Base-by-base conservation (phyloP, 345 rosid genomes). In the Trapa incisa region DNA sequence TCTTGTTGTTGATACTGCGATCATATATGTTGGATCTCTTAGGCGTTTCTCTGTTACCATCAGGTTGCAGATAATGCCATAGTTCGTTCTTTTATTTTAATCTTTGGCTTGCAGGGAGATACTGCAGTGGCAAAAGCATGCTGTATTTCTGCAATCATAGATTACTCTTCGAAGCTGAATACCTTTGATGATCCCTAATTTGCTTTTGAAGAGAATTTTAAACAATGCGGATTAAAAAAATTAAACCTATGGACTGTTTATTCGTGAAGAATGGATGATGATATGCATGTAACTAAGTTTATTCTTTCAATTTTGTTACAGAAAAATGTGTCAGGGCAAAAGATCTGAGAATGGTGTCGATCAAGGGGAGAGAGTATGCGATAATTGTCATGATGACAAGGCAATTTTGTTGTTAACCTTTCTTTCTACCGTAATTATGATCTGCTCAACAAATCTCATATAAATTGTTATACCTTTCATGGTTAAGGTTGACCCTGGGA, bases 401-500 rank as follows among this genome's bases (percentile, higher is more conserved):
- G 94, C 84, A 77, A 70, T 76, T 39, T 4, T 70, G 35, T 33
- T 39, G 37, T 42, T n/a, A 22, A 67, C 53, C 45, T 50, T 41
- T 58, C 32, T 52, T n/a, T 48, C 38, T 61, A 12, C 35, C 38
- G 13, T 16, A 33, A 58, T 58, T 32, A 22, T 22, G 29, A 22
- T 22, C 29, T 22, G 29, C 29, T 22, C 35, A 11, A 67, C 39
- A 36, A 22, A 37, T 67, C 47, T 60, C 52, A 37, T 33, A 16
- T 37, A 45, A 47, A 45, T 57, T 45, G 29, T 14, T 22, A 1
- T 63, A 58, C 67, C 12, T 68, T 12, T 71, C 36, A 68, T 36
- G 61, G 66, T 73, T 64, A 71, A 84, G 85, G 86, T 86, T 76
- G 82, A 83, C 74, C 82, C 86, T 0, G 81, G 70, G 63, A 76